Evolutionary conservation across 2,329 filamentous ascomycete species (phyloP), one percentile per base, ranked within the genome.

Genomic region (Fusarium continuum): DNA sequence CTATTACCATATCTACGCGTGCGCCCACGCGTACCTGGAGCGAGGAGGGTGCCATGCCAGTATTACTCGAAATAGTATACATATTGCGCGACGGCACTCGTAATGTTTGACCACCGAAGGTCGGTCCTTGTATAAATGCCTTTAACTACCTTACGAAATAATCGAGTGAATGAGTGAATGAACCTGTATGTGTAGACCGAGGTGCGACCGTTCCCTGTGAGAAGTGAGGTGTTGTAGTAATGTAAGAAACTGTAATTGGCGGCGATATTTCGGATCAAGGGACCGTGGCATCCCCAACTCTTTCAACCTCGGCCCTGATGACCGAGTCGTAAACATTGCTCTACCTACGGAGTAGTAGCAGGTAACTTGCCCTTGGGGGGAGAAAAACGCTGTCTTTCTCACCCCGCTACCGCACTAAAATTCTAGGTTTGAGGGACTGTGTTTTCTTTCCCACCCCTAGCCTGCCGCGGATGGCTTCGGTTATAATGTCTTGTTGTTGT

Each of bases 191-290:
- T 20, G 29, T 25, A 36, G 25, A 48, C 40, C 55, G 45, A 54
- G 59, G 29, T 64, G 25, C 48, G 52, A 40, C 58, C 41, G 43
- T 26, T 22, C 23, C 6, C 25, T 17, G 13, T 14, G 28, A 35
- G 41, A 38, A 43, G 26, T 26, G 39, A 31, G 23, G 22, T 44
- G 38, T 45, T 35, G 20, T 31, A 23, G 20, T 31, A 46, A 40
- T 39, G 31, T 28, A 47, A 26, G 20, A 10, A 31, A 44, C n/a
- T 54, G 36, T 20, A 38, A 49, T 25, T 22, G 45, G 43, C 47
- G 45, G 51, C 46, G 54, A 55, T 49, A 60, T 51, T 45, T 67
- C 69, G 69, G 69, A 49, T 71, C 67, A 71, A 71, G 48, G 69
- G 69, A 68, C 67, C 26, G 34, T 49, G 38, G 31, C 45, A 59